Base-by-base conservation (phyloP, 169 alveolate genomes). In the Ichthyophthirius multifiliis region DNA sequence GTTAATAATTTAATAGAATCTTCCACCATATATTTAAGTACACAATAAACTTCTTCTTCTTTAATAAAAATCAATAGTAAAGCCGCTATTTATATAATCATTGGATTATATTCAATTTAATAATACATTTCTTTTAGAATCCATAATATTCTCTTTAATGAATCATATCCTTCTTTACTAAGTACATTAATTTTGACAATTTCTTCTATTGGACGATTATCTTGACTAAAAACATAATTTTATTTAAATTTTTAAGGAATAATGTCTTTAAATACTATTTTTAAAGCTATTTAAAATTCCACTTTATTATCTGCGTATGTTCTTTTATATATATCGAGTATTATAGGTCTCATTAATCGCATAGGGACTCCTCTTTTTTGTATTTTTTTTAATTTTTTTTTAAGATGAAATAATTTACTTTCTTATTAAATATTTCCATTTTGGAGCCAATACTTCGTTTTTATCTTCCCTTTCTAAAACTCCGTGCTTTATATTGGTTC, bases 41-140 rank as follows among this genome's bases (percentile, higher is more conserved):
- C 75, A 81, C 81, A 67, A 71, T 71, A 81, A 9, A 76, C 62
- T 62, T 81, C 76, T 2, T 76, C 81, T 55, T 81, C 86, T 32
- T 55, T 71, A 32, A 81, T 71, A 39, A 39, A 81, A 0, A 81
- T 71, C 43, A 81, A 43, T 3, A 67, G 35, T 15, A 81, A 27
- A 47, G 44, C 37, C 7, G 76, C 76, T n/a, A 81, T 71, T 23
- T 81, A 65, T 0, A 81, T 41, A 13, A 81, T 27, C 86, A 81
- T 81, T n/a, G 86, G 86, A 34, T 81, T 81, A 55, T 81, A 81
- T 39, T 81, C 86, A 16, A 81, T 43, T 39, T 71, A 71, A 55
- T 71, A 37, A 65, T 78, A 34, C 73, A 65, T 43, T 44, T 44
- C 47, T n/a, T 78, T 78, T 27, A 78, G 23, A 16, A 78, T 55